Evolutionary conservation across 305 asterid species (phyloP), one percentile per base, ranked within the genome.

Genomic region (Solanum chacoense): DNA sequence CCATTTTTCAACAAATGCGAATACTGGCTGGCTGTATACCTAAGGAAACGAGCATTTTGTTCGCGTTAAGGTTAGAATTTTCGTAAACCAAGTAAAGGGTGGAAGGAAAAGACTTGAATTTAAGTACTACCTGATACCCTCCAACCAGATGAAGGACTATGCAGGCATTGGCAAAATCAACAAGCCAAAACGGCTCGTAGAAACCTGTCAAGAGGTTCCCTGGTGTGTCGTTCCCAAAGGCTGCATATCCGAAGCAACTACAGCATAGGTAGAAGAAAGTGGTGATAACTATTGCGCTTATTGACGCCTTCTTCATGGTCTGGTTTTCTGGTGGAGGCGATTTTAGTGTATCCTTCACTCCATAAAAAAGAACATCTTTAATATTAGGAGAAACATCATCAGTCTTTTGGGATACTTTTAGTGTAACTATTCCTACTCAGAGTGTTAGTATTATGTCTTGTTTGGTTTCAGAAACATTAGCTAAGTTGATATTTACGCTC

Each of bases 161-260:
- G 87, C 96, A 95, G 20, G 93, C 93, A 24, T 95, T 95, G 14
- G 98, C 98, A 7, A 94, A 91, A 91, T 93, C 93, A 45, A 96
- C 92, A 2, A 96, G 93, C 98, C 95, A 96, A 90, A 89, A 90
- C 2, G 98, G 98, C 72, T 94, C 98, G 9, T 84, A 94, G 92
- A 91, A 91, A 22, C 98, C 97, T 29, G 94, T 93, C 91, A 96
- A 79, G 90, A 96, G 92, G 89, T 96, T 94, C 7, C 97, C 97
- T 0, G 98, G 98, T 8, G 98, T 93, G 85, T 92, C 88, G 83
- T 93, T 93, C 36, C 98, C 98, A 37, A 94, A 95, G 65, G 98
- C 97, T 55, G 98, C 98, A 87, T 96, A 95, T 35, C 98, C 98
- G 4, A 93, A 91, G 74, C 95, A 92, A 87, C 98, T 98, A 79